phyloP scores from a whole-genome alignment of 805 yeast species.

The Starmerella powellii region DNA sequence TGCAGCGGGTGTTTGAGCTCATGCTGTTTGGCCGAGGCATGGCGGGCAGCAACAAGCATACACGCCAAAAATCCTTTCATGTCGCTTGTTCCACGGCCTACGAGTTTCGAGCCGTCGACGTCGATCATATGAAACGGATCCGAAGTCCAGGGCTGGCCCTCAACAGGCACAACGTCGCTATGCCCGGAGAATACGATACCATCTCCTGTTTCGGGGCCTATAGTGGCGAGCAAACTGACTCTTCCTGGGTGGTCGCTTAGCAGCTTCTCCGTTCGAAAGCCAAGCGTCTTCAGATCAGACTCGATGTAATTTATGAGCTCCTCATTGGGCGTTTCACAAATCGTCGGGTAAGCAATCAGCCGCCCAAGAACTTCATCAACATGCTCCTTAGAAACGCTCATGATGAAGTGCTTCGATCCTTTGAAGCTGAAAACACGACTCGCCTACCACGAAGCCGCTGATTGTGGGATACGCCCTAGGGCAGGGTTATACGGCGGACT shows the following conservation, averaged over 20 bases:
- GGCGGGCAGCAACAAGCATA: constrained; percentile 14
- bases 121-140: constrained; percentile 14
- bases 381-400: too few relatives aligned
- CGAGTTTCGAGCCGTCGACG: constrained; percentile 4
- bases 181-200: constrained; percentile 17
- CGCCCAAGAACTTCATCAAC: constrained; percentile 5
- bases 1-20: constrained; percentile 14
- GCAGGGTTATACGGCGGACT: too few relatives aligned
- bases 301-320: constrained; percentile 13
- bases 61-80: constrained; percentile 21
- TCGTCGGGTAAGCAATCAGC: constrained; percentile 13
- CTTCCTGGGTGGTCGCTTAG: constrained; percentile 12
- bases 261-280: constrained; percentile 3
- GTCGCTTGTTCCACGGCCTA: constrained; percentile 20
- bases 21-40: constrained; percentile 2
- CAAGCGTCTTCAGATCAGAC: constrained; percentile 4
- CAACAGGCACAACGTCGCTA: constrained; percentile 20
- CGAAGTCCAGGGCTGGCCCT: constrained; percentile 19
- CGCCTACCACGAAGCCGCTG: too few relatives aligned
- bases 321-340: constrained; percentile 14
- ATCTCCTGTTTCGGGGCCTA: constrained; percentile 14
- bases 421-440: too few relatives aligned
- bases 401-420: too few relatives aligned
- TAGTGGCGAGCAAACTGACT: constrained; percentile 12
- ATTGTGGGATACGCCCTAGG: too few relatives aligned